A percentile compares a stretch with the other conserved stretches of the same genome.
Evolutionary conservation across 164 flowering plant species (phyloP).

Genomic region (Macadamia integrifolia): DNA sequence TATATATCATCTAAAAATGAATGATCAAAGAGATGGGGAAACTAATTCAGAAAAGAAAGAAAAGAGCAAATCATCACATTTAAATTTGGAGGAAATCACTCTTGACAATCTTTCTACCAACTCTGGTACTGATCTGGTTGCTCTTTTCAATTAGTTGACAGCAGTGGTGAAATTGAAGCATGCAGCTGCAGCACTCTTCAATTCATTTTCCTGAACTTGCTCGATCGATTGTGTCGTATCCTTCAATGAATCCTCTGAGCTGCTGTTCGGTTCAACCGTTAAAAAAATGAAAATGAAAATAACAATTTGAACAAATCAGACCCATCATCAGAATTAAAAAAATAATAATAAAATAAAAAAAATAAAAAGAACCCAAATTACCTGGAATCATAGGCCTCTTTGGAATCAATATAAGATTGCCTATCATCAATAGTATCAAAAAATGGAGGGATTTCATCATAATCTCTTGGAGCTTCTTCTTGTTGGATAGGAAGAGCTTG

Average conservation of each 20-base stretch:
- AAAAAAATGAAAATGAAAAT: no score
- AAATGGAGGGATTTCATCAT: slow-evolving; percentile 53
- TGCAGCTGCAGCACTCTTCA: slow-evolving; percentile 69
- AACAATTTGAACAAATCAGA: no score
- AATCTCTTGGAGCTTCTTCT: slow-evolving; percentile 28
- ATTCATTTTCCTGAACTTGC: slow-evolving; percentile 50
- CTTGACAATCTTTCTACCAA: background rate
- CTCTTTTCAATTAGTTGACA: slow-evolving; percentile 20
- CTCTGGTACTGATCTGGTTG: background rate
- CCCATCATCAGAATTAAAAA: background rate
- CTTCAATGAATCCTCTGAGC: slow-evolving; percentile 51
- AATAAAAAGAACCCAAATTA: background rate
- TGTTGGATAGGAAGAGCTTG: slow-evolving; percentile 27
- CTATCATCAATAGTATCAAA: slow-evolving; percentile 61
- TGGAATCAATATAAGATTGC: slow-evolving; percentile 58
- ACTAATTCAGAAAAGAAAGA: no score
- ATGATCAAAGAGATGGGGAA: background rate
- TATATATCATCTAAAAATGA: background rate
- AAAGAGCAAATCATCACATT: background rate
- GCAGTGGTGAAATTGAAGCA: slow-evolving; percentile 66
- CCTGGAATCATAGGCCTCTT: slow-evolving; percentile 61
- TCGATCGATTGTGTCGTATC: slow-evolving; percentile 43
- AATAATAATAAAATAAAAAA: no score
- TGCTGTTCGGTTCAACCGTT: slow-evolving; percentile 15
- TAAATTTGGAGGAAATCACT: background rate